Evolutionary conservation across 192 early-diverging fungal genomes (phyloP).

Genomic region (Radiomyces spectabilis): DNA sequence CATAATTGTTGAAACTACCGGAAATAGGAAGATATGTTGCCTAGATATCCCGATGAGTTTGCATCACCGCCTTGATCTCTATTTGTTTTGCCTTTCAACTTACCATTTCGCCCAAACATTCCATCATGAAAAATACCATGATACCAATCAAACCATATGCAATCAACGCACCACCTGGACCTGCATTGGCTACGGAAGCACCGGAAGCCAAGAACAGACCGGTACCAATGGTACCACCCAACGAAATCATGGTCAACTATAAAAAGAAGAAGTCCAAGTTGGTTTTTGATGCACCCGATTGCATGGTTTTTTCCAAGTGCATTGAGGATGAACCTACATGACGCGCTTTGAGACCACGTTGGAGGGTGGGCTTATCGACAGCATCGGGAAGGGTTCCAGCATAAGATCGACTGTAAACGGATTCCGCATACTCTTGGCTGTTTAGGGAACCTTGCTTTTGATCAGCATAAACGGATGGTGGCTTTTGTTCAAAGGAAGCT

Average conservation of each 20-base stretch:
- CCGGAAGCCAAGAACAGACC: conserved; percentile 74
- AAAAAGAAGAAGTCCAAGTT: not conserved
- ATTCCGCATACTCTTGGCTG: too few species aligned
- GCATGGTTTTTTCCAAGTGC: not conserved
- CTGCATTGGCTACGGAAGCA: conserved; percentile 52
- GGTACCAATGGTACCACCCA: conserved; percentile 74
- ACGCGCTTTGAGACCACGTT: conserved; percentile 61
- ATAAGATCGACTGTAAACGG: too few species aligned
- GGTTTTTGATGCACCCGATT: not conserved
- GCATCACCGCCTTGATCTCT: too few species aligned
- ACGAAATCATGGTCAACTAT: conserved; percentile 45
- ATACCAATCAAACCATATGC: conserved; percentile 54
- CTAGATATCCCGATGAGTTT: too few species aligned
- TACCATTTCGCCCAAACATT: conserved; percentile 76
- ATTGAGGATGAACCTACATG: conserved; percentile 50
- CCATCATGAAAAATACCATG: conserved; percentile 57
- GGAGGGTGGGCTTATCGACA: conserved; percentile 21
- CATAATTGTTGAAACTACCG: conserved; percentile 74
- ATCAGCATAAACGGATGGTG: too few species aligned
- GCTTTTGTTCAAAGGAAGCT: too few species aligned
- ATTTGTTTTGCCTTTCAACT: too few species aligned
- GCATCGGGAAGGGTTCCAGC: too few species aligned
- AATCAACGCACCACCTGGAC: conserved; percentile 64
- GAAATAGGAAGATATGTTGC: conserved; percentile 68
- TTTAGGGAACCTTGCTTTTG: too few species aligned